A percentile compares a stretch with the other conserved stretches of the same genome.
Conservation (phyloP, 352 stramenopile genomes). For the Phytophthora fragariaefolia region DNA sequence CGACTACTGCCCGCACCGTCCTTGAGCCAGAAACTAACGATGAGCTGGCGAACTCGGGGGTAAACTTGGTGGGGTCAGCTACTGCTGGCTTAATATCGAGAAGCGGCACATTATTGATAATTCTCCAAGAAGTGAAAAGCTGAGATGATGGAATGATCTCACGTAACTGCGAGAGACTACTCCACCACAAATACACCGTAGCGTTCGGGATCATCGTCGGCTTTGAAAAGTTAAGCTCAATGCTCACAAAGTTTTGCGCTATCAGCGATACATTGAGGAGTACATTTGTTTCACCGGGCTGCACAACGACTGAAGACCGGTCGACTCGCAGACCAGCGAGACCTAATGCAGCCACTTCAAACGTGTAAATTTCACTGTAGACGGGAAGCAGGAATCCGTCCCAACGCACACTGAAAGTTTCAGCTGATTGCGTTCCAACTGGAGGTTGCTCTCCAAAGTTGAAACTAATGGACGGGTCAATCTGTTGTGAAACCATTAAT, state of each 20-base stretch:
- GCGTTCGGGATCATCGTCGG: constrained; percentile 35
- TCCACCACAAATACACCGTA: constrained; percentile 54
- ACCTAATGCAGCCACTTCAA: constrained; percentile 49
- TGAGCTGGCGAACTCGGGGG: constrained; percentile 35
- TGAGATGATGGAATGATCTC: constrained; percentile 50
- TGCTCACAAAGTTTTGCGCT: constrained; percentile 45
- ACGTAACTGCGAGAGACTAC: constrained; percentile 53
- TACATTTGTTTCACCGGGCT: constrained; percentile 6
- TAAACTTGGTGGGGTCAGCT: constrained; percentile 45
- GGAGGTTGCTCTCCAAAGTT: constrained; percentile 56
- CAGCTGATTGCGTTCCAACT: constrained; percentile 38
- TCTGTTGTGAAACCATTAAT: constrained; percentile 27
- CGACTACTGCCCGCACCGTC: constrained; percentile 20
- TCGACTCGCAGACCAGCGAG: constrained; percentile 40
- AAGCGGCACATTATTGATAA: constrained; percentile 62
- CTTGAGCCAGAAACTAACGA: neutral
- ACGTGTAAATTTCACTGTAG: constrained; percentile 67
- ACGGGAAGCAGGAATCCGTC: constrained; percentile 51
- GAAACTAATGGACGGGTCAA: constrained; percentile 51
- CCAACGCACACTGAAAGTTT: constrained; percentile 70
- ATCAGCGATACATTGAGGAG: constrained; percentile 31
- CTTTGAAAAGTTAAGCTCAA: constrained; percentile 69
- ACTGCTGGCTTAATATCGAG: constrained; percentile 46
- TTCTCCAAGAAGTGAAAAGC: constrained; percentile 61
- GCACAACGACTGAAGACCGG: constrained; percentile 17